Evolutionary conservation across 139 green algal genomes (phyloP).

Genomic region (Micractinium sp.): DNA sequence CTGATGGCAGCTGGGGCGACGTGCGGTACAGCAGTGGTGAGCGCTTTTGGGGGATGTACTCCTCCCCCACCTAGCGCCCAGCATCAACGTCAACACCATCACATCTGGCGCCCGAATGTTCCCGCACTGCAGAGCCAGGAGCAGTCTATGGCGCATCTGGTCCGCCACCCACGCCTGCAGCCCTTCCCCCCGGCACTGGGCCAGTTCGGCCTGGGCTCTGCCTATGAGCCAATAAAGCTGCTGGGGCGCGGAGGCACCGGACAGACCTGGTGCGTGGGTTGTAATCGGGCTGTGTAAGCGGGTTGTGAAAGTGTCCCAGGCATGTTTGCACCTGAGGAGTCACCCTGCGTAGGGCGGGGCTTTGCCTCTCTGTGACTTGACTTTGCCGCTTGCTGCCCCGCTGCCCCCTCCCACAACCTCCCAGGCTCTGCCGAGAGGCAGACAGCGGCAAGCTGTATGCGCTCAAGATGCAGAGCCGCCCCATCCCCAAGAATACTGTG

Average conservation of each 20-base stretch:
- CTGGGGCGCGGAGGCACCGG: constrained; percentile 35
- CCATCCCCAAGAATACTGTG: constrained; percentile 12
- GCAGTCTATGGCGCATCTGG: constrained; percentile 25
- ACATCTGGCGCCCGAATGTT: too few species aligned
- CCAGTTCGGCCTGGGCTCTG: constrained; percentile 34
- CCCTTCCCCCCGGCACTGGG: constrained; percentile 9
- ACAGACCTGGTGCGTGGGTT: constrained; percentile 8
- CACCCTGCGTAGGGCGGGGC: background rate
- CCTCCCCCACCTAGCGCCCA: too few species aligned
- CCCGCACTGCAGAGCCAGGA: background rate
- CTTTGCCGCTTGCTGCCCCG: background rate
- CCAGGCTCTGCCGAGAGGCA: background rate
- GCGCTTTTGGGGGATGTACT: too few species aligned
- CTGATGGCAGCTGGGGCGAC: too few species aligned
- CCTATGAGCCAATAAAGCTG: constrained; percentile 6
- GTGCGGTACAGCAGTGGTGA: too few species aligned
- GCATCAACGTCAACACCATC: too few species aligned
- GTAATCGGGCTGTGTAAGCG: background rate
- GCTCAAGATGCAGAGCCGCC: constrained; percentile 40
- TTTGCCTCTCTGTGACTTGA: background rate
- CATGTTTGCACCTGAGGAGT: background rate
- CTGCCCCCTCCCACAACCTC: too few species aligned
- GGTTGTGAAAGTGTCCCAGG: background rate
- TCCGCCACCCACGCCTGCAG: constrained; percentile 37
- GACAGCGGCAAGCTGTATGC: constrained; percentile 8